A percentile compares a stretch with the other conserved stretches of the same genome.
Evolutionary conservation across 2,329 filamentous ascomycete genomes (phyloP).

Genomic region (Colletotrichum lini): DNA sequence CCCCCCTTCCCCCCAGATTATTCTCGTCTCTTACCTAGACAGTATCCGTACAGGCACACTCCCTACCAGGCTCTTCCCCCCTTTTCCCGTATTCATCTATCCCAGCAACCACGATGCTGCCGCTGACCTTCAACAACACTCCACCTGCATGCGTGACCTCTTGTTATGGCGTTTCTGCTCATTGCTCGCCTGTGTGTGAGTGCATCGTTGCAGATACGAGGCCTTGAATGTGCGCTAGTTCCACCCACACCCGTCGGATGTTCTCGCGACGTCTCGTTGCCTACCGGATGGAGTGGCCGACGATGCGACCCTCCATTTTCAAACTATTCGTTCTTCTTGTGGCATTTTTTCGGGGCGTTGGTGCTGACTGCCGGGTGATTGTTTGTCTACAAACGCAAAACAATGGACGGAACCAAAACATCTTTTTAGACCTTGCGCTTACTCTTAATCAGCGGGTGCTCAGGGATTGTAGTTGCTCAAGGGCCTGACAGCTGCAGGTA

Average conservation of each 20-base stretch:
- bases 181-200: background rate
- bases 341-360: background rate
- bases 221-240: background rate
- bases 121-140: background rate
- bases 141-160: slow-evolving; percentile 15
- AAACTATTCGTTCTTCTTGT: background rate
- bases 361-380: background rate
- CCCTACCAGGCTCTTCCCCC: too few species aligned
- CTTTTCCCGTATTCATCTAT: slow-evolving; percentile 21
- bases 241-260: background rate
- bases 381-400: background rate
- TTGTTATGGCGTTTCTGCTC: background rate
- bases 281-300: background rate
- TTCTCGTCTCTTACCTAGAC: background rate
- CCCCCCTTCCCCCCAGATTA: background rate
- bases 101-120: slow-evolving; percentile 18
- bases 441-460: background rate
- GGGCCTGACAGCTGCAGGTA: slow-evolving; percentile 36
- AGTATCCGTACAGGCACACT: too few species aligned
- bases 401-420: background rate
- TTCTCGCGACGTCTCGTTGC: background rate
- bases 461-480: background rate
- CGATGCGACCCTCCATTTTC: background rate
- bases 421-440: background rate
- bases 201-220: slow-evolving; percentile 15